Base-by-base conservation (phyloP, 2,329 filamentous ascomycete genomes). In the Trichoderma lentiforme region DNA sequence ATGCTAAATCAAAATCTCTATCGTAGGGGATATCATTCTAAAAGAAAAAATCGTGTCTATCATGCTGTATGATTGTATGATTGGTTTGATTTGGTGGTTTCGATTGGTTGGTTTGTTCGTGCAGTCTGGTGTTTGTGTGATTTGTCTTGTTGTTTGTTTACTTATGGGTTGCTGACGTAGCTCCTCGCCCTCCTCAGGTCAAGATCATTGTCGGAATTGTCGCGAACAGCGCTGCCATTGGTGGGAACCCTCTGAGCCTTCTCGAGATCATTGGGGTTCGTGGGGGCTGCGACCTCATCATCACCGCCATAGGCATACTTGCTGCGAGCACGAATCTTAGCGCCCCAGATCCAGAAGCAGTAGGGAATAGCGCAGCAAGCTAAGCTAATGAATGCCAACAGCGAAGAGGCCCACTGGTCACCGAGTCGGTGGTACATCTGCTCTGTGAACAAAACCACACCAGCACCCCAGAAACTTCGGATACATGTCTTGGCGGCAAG, bases 341-440 rank as follows among this genome's bases (percentile, higher is more conserved):
- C 92, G 4, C 94, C 94, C 76, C 89, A 93, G 77, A 85, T 89
- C 85, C 92, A 97, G 82, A 97, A 97, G 30, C 93, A 80, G 79
- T 91, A 97, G 0, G 94, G 94, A 75, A 97, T 97, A 0, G 85
- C 88, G 79, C 93, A 97, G 83, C 93, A 97, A 0, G 88, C 91
- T 6, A 97, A 83, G 18, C 87, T 89, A 75, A 97, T 85, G 76
- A 95, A 95, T 0, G 88, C 93, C 9, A 96, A 82, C 11, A 96
- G 84, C 0, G 87, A 86, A 64, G 89, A 90, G 0, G 93, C 93
- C 93, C 93, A 95, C 79, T 93, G 89, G 80, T 94, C 86, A 9
- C 90, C 90, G 15, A 95, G 84, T 3, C 90, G 86, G 62, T 86
- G 80, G 81, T 93, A 94, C 93, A 96, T 95, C 80, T 95, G 92